Evolutionary conservation across 2,329 filamentous ascomycete species (phyloP).

Genomic region (Setomelanomma holmii): DNA sequence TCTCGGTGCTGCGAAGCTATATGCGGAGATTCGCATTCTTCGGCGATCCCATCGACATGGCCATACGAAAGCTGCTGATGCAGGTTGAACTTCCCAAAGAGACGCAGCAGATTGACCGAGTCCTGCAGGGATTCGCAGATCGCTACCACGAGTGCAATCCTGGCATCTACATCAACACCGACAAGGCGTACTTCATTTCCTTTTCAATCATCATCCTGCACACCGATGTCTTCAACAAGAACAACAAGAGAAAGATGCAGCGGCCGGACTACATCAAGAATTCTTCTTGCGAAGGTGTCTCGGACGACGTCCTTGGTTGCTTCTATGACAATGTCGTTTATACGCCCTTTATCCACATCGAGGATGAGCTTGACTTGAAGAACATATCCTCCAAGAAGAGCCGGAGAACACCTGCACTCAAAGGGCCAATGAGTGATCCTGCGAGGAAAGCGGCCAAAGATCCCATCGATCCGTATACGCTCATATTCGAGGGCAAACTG

Average conservation of each 20-base stretch:
- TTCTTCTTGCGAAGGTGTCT: conserved; percentile 88
- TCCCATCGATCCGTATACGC: conserved; percentile 91
- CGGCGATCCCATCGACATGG: conserved; percentile 97
- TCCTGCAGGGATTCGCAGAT: conserved; percentile 92
- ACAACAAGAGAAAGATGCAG: conserved; percentile 99
- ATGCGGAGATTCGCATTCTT: conserved; percentile 97
- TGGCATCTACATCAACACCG: conserved; percentile 86
- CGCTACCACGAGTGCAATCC: conserved; percentile 98
- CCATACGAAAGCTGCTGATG: conserved; percentile 92
- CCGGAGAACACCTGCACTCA: conserved; percentile 66
- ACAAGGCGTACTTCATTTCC: conserved; percentile 97
- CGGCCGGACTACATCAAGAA: conserved; percentile 95
- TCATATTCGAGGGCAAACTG: conserved; percentile 89
- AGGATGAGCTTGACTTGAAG: conserved; percentile 85
- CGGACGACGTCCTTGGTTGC: conserved; percentile 89
- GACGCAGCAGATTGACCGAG: conserved; percentile 96
- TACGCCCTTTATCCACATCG: conserved; percentile 96
- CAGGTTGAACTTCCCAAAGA: conserved; percentile 95
- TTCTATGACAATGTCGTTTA: conserved; percentile 99
- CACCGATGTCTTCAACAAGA: conserved; percentile 99
- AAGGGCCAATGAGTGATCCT: conserved; percentile 68
- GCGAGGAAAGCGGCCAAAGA: conserved; percentile 74
- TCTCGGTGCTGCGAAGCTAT: conserved; percentile 86
- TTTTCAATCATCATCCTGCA: conserved; percentile 97
- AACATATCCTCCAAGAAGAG: conserved; percentile 74